These are phyloP conservation scores for Quercus phellos DNA, from an alignment of 331 rosid genomes.

Conservation along the genomic window DNA sequence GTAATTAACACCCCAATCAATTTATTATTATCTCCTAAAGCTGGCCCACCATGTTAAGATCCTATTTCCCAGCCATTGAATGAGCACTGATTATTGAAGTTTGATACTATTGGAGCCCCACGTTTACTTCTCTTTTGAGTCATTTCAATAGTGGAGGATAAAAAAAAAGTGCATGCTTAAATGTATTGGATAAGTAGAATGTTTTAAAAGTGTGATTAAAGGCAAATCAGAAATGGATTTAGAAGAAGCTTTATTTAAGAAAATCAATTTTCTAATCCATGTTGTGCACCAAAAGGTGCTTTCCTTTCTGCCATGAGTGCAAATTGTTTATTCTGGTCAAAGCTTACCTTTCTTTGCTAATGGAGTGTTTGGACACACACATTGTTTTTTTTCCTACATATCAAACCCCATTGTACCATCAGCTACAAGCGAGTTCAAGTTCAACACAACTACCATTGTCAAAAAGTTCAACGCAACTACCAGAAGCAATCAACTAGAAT, in stretches of 20 bases:
- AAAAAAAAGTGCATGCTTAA: neutral
- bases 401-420: neutral
- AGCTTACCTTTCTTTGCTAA: neutral
- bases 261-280: neutral
- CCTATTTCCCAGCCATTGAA: slow-evolving; percentile 21
- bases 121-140: neutral
- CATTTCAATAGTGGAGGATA: slow-evolving; percentile 11
- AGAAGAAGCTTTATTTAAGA: neutral
- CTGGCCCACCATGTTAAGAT: neutral
- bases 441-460: too few relatives aligned
- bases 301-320: slow-evolving; percentile 12
- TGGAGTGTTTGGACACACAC: neutral
- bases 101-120: neutral
- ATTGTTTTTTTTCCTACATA: neutral
- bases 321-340: slow-evolving; percentile 16
- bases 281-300: slow-evolving; percentile 10
- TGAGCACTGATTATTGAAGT: slow-evolving; percentile 18
- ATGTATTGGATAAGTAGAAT: neutral
- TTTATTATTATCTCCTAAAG: neutral
- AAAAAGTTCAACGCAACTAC: neutral
- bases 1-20: neutral
- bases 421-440: too few relatives aligned
- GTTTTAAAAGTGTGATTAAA: neutral
- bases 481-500: neutral
- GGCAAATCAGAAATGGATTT: neutral